Percentiles rank a stretch among this genome's conserved stretches.
Conservation (phyloP, 2,329 filamentous ascomycete species). For the Rutstroemia sp. region DNA sequence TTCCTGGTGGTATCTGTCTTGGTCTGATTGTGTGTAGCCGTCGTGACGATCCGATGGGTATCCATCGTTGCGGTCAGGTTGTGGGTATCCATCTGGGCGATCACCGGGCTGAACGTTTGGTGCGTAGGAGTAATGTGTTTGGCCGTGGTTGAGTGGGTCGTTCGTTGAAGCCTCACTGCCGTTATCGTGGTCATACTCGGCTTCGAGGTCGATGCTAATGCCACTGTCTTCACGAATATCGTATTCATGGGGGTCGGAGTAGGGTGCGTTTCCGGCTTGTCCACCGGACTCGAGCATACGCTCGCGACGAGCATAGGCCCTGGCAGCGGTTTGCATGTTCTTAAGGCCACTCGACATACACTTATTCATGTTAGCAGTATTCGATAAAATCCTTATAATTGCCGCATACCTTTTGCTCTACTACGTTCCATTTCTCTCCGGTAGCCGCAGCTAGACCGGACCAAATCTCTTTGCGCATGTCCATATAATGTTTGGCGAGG, state of each 20-base stretch:
- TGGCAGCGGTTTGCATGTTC: conserved; percentile 64
- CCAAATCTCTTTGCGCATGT: conserved; percentile 77
- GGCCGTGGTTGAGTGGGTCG: conserved; percentile 1
- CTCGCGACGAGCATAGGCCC: conserved; percentile 59
- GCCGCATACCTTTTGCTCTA: conserved; percentile 51
- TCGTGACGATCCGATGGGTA: conserved; percentile 2
- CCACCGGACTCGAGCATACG: conserved; percentile 33
- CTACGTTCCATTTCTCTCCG: conserved; percentile 76
- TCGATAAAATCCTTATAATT: not conserved
- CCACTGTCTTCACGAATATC: conserved; percentile 54
- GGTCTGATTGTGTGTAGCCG: not conserved
- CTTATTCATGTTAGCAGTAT: conserved; percentile 36
- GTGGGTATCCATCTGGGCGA: conserved; percentile 7
- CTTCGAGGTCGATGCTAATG: conserved; percentile 54
- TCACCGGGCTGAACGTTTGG: conserved; percentile 4
- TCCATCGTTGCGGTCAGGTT: conserved; percentile 3
- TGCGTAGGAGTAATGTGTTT: conserved; percentile 9
- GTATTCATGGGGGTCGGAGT: conserved; percentile 3
- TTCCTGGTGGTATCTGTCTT: conserved; percentile 1
- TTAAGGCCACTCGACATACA: conserved; percentile 80
- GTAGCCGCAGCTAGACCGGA: conserved; percentile 60
- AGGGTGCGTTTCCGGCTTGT: not conserved
- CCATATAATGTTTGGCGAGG: conserved; percentile 72
- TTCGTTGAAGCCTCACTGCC: conserved; percentile 9
- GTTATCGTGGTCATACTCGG: conserved; percentile 22